These are phyloP conservation scores for Porphyra umbilicalis DNA, from an alignment of 31 red algal genomes.

Conservation along the genomic window DNA sequence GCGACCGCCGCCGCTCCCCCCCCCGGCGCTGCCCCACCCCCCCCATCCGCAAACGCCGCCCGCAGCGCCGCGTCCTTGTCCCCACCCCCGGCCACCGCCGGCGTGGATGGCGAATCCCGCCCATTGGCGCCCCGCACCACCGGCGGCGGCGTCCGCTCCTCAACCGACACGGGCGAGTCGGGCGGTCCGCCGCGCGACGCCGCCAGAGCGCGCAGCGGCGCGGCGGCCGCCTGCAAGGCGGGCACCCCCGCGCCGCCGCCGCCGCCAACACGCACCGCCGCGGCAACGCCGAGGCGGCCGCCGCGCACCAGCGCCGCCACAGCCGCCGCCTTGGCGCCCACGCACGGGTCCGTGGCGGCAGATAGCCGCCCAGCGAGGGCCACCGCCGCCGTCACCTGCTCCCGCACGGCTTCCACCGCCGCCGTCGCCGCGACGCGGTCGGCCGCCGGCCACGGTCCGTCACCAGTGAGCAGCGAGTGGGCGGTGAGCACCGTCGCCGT, in stretches of 20 bases:
- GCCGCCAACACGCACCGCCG: background rate
- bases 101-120: background rate
- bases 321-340: slow-evolving; percentile 6
- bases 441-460: slow-evolving; percentile 8
- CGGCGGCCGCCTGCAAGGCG: background rate
- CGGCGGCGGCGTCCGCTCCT: background rate
- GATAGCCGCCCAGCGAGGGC: slow-evolving; percentile 7
- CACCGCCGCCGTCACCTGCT: slow-evolving; percentile 12
- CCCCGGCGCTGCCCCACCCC: background rate
- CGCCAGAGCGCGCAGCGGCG: background rate
- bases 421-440: slow-evolving; percentile 10
- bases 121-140: background rate
- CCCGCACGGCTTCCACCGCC: slow-evolving; percentile 19
- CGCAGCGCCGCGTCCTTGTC: background rate
- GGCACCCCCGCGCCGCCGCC: background rate
- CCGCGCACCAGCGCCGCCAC: slow-evolving; percentile 2
- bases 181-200: background rate
- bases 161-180: background rate
- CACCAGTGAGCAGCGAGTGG: slow-evolving; percentile 15
- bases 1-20: background rate
- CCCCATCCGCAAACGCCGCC: background rate
- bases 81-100: background rate
- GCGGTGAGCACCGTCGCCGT: slow-evolving; percentile 20
- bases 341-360: slow-evolving; percentile 5
- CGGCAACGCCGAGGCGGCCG: background rate